A percentile compares a stretch with the other conserved stretches of the same genome.
Conservation (phyloP, 139 green algal species). For the Eudorina sp. region DNA sequence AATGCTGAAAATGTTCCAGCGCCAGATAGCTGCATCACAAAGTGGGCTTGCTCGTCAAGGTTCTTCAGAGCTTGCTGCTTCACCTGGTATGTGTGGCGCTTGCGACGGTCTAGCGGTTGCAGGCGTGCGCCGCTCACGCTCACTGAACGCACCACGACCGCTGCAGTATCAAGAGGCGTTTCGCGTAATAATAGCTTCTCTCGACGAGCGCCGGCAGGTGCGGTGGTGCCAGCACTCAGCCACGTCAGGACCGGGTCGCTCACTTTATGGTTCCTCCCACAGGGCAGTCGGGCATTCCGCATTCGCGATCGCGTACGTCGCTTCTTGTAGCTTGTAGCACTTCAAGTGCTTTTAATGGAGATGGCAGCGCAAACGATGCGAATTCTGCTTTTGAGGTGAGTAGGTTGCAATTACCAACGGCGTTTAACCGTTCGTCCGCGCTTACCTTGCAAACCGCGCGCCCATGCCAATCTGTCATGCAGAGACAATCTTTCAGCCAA, state of each 20-base stretch:
- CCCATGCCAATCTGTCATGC: neutral
- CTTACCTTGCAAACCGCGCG: neutral
- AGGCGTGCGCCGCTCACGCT: neutral
- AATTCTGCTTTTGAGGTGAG: neutral
- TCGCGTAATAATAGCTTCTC: slow-evolving; percentile 29
- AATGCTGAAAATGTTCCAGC: slow-evolving; percentile 8
- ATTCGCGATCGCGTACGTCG: slow-evolving; percentile 15
- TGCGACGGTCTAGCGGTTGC: neutral
- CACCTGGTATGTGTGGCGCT: neutral
- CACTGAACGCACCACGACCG: neutral
- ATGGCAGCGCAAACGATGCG: slow-evolving; percentile 9
- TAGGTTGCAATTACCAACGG: neutral
- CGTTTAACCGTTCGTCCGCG: neutral
- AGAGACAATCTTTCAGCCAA: neutral
- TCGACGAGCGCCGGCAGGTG: slow-evolving; percentile 1
- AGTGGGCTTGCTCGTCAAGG: neutral
- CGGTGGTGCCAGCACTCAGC: neutral
- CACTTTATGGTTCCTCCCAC: neutral
- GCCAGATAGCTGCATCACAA: neutral
- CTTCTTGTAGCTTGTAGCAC: slow-evolving; percentile 21
- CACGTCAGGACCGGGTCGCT: slow-evolving; percentile 27
- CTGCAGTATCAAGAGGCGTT: neutral
- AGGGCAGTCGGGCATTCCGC: neutral
- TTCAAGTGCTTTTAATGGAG: neutral
- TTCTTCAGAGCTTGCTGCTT: neutral